phyloP scores from a whole-genome alignment of 805 yeast species.

The Monosporozyma siamensis region DNA sequence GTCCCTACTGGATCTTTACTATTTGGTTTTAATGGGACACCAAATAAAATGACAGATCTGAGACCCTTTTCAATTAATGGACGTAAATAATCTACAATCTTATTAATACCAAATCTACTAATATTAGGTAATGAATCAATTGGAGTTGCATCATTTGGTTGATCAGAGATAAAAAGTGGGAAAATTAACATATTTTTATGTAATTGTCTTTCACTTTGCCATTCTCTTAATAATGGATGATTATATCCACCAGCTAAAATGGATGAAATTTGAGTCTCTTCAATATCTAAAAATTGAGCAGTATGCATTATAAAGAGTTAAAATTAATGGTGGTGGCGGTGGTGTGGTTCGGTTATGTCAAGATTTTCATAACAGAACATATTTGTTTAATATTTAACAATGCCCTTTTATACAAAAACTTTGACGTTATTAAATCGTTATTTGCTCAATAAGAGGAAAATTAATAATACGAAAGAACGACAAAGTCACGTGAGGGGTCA shows the following conservation, averaged over 20 bases:
- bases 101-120: constrained; percentile 77
- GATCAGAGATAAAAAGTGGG: constrained; percentile 80
- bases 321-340: not conserved
- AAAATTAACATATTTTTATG: constrained; percentile 84
- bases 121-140: constrained; percentile 83
- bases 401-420: too few species aligned
- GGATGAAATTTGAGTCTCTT: constrained; percentile 57
- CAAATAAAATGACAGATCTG: constrained; percentile 79
- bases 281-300: constrained; percentile 57
- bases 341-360: too few species aligned
- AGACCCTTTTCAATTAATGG: constrained; percentile 72
- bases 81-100: constrained; percentile 60
- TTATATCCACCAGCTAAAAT: constrained; percentile 89
- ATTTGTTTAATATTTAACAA: too few species aligned
- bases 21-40: constrained; percentile 73
- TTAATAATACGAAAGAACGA: too few species aligned
- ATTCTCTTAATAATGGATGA: constrained; percentile 77
- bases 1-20: constrained; percentile 76
- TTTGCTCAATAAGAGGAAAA: too few species aligned
- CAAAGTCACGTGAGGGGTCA: too few species aligned
- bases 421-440: too few species aligned
- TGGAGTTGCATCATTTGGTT: constrained; percentile 64
- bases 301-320: constrained; percentile 39
- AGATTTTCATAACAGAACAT: too few species aligned
- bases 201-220: constrained; percentile 85